These are phyloP conservation scores for Prinsepia uniflora DNA, from an alignment of 306 rosid genomes.

Conservation along the genomic window DNA sequence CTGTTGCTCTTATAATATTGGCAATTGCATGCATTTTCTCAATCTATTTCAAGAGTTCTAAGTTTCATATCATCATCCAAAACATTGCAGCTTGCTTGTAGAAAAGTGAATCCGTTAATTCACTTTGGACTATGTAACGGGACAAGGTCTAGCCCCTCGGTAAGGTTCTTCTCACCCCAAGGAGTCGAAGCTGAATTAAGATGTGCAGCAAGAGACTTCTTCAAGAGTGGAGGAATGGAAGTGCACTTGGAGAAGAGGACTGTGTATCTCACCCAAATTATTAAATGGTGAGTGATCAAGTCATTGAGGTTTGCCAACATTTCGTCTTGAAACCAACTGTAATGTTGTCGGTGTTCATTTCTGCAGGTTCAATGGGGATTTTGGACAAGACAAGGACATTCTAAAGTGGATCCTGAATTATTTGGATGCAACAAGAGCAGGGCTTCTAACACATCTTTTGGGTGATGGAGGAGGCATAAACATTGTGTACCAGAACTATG, in stretches of 20 bases:
- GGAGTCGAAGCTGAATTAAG: conserved; percentile 77
- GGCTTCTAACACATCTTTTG: conserved; percentile 83
- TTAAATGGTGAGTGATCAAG: conserved; percentile 59
- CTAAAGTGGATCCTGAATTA: conserved; percentile 66
- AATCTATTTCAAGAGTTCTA: background rate
- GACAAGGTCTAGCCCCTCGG: conserved; percentile 76
- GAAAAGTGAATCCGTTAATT: conserved; percentile 66
- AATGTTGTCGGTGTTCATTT: background rate
- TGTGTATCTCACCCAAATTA: conserved; percentile 55
- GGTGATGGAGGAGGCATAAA: conserved; percentile 63
- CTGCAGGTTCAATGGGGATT: conserved; percentile 75
- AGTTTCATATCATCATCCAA: conserved; percentile 14
- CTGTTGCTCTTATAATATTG: background rate
- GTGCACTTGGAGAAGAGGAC: conserved; percentile 84
- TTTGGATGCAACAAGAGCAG: conserved; percentile 76
- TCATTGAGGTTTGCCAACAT: background rate
- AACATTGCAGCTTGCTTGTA: conserved; percentile 53
- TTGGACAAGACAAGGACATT: conserved; percentile 69
- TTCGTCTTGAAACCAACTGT: background rate
- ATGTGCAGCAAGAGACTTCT: conserved; percentile 77
- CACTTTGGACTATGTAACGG: conserved; percentile 92
- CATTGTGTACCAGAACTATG: conserved; percentile 56
- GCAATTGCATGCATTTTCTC: background rate
- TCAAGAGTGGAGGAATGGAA: conserved; percentile 62
- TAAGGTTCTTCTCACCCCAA: conserved; percentile 63